Base-by-base conservation (phyloP, 2,329 filamentous ascomycete species). In the Exserohilum rostratum region DNA sequence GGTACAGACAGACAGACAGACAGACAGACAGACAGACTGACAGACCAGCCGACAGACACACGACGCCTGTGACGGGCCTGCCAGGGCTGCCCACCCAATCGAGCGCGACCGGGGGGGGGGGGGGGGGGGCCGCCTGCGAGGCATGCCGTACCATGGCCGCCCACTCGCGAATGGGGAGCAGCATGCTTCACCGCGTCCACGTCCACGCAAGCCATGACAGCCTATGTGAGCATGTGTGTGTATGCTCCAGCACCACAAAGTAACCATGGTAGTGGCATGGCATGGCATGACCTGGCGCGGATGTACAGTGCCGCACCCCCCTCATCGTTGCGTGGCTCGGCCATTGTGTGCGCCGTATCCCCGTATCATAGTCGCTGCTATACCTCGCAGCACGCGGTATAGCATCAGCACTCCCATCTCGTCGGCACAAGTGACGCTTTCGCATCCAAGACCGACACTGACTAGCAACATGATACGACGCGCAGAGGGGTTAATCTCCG, bases 401-500 rank as follows among this genome's bases (percentile, higher is more conserved):
- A 44, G 30, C 53, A 38, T 53, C 54, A 47, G 53, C 53, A 46
- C 55, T 37, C 44, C 47, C 49, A 33, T 43, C 47, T 51, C 30
- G 17, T 53, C 61, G 61, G 61, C 55, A 50, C 51, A 55, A 39
- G 42, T 39, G 46, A 59, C 62, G 43, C 55, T 50, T 60, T 58
- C 44, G 62, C 62, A 43, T 48, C 30, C 22, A 47, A 22, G 39
- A 20, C 57, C 60, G 50, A 55, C 45, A 58, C n/a, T 65, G 53
- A 57, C 48, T 54, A 58, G 44, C 53, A 48, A 25, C 43, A 13
- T 37, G 27, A 40, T 51, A 48, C 44, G 29, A 51, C 30, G 45
- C 37, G 39, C 45, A 31, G 39, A 43, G 46, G 46, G 50, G n/a
- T n/a, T 62, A 60, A 64, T 62, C 55, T 65, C 62, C 62, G 60